Evolutionary conservation across 495 filamentous ascomycete genomes (phyloP).

Genomic region (Daldinia decipiens): DNA sequence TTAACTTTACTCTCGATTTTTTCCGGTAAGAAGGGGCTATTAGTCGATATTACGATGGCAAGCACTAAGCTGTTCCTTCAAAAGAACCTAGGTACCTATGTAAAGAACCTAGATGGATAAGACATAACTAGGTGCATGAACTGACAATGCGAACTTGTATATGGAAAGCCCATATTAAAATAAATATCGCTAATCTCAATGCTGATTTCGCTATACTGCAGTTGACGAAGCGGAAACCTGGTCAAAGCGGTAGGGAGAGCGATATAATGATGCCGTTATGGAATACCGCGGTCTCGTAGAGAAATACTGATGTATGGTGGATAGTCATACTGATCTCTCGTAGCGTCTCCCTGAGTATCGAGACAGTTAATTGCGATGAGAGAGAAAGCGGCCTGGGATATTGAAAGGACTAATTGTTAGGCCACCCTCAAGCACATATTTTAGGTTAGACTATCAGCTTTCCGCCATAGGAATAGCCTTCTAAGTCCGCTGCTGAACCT

Average conservation of each 20-base stretch:
- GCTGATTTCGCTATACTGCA: background rate
- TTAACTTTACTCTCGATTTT: background rate
- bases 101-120: too few relatives aligned
- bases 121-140: too few relatives aligned
- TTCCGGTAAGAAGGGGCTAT: background rate
- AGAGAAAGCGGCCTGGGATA: background rate
- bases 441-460: constrained; percentile 21
- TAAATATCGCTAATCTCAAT: background rate
- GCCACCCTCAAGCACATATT: background rate
- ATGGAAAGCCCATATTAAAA: background rate
- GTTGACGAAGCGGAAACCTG: background rate
- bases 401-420: background rate
- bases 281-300: too few relatives aligned
- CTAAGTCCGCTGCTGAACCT: constrained; percentile 26
- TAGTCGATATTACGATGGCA: background rate
- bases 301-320: too few relatives aligned
- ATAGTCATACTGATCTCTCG: too few relatives aligned
- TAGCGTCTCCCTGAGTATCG: background rate
- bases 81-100: background rate
- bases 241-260: background rate
- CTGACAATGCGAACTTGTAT: background rate
- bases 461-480: constrained; percentile 27
- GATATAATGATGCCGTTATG: background rate
- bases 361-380: background rate
- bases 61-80: background rate